phyloP scores from a whole-genome alignment of 1,284 basidiomycete species.

The Irpex lacteus region DNA sequence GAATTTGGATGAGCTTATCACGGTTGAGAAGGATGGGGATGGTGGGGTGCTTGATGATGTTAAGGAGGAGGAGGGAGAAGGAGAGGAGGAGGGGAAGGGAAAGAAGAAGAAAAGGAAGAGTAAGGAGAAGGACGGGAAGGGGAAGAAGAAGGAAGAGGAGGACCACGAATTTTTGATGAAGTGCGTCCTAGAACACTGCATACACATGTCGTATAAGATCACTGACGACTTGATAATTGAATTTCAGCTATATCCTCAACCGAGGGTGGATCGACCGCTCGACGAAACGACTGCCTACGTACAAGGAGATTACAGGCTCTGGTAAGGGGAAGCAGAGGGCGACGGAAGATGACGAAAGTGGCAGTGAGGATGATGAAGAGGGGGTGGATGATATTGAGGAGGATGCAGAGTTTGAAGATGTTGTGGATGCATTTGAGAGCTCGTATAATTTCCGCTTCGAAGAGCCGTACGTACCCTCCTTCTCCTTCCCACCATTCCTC shows the following conservation, averaged over 20 bases:
- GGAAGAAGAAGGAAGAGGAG: constrained; percentile 49
- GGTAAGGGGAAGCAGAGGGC: constrained; percentile 37
- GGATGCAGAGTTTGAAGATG: constrained; percentile 67
- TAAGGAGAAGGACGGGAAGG: constrained; percentile 33
- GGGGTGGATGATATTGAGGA: constrained; percentile 41
- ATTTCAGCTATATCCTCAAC: constrained; percentile 84
- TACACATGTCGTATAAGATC: too few relatives aligned
- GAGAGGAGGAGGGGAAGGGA: constrained; percentile 13
- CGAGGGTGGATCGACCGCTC: constrained; percentile 92
- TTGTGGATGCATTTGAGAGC: constrained; percentile 71
- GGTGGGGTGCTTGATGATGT: constrained; percentile 22
- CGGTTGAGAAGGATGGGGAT: constrained; percentile 33
- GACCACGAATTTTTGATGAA: constrained; percentile 90
- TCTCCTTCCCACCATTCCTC: not conserved
- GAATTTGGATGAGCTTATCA: constrained; percentile 61
- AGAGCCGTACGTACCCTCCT: constrained; percentile 68
- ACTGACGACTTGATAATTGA: not conserved
- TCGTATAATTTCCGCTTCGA: constrained; percentile 96
- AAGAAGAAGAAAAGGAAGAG: constrained; percentile 32
- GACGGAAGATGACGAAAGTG: constrained; percentile 13
- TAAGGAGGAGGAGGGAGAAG: constrained; percentile 27
- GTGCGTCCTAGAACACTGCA: constrained; percentile 42
- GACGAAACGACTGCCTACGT: constrained; percentile 73
- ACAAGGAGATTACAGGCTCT: constrained; percentile 67
- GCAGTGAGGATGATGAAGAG: constrained; percentile 28